Conservation (phyloP, 257 asterid species). For the Thymus mandschuricus region DNA sequence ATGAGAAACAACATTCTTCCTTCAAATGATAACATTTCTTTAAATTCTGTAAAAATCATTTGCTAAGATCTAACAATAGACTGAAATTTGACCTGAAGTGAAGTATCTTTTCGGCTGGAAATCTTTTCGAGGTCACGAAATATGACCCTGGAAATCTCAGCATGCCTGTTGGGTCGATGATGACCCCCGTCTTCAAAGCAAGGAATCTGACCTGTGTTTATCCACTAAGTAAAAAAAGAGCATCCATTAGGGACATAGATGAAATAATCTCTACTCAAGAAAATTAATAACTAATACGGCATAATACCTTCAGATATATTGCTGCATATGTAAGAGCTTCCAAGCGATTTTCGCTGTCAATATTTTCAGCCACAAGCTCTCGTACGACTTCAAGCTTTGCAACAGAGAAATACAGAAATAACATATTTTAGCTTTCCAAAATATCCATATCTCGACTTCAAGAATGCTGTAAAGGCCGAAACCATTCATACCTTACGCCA, state of each 20-base stretch:
- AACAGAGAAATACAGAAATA: slow-evolving; percentile 30
- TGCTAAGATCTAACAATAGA: neutral
- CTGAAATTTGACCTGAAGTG: neutral
- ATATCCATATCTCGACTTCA: neutral
- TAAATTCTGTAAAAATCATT: neutral
- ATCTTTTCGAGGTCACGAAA: too few species aligned
- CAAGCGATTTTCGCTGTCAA: slow-evolving; percentile 62
- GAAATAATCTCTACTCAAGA: too few species aligned
- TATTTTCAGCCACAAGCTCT: slow-evolving; percentile 66
- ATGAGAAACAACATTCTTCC: neutral
- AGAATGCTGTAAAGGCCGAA: slow-evolving; percentile 18
- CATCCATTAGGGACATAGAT: too few species aligned
- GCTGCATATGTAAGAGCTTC: slow-evolving; percentile 93
- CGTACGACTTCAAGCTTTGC: slow-evolving; percentile 89
- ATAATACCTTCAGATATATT: slow-evolving; percentile 74
- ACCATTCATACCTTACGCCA: slow-evolving; percentile 78
- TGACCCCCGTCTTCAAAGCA: too few species aligned
- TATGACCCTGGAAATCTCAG: too few species aligned
- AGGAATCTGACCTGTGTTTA: too few species aligned
- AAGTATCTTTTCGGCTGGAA: slow-evolving; percentile 29
- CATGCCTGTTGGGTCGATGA: too few species aligned
- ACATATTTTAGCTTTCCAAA: slow-evolving; percentile 21
- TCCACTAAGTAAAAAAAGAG: too few species aligned
- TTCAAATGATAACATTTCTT: neutral
- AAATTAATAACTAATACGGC: slow-evolving; percentile 2